Conservation (phyloP, 345 rosid species). For the Linum usitatissimum region DNA sequence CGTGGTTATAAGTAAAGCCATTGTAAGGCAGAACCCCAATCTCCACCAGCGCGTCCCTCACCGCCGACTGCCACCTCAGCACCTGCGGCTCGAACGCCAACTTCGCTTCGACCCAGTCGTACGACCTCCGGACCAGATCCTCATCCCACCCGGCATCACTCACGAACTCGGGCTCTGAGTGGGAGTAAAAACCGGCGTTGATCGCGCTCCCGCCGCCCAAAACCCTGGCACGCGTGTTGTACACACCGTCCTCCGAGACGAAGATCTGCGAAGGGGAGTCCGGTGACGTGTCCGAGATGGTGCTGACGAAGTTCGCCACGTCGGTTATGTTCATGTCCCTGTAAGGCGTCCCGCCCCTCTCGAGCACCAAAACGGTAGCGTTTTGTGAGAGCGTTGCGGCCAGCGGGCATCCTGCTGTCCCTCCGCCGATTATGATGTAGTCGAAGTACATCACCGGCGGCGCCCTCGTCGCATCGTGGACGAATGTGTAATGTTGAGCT, state of each 20-base stretch:
- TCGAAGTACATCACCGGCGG: conserved; percentile 38
- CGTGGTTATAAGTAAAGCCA: conserved; percentile 62
- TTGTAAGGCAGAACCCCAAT: conserved; percentile 55
- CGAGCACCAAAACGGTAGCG: conserved; percentile 57
- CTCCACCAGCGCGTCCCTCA: conserved; percentile 57
- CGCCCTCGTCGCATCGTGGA: conserved; percentile 49
- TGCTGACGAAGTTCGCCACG: conserved; percentile 28
- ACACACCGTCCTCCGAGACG: conserved; percentile 67
- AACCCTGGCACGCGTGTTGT: conserved; percentile 65
- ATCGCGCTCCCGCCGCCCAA: conserved; percentile 79
- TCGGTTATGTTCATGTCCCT: conserved; percentile 33
- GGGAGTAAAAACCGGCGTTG: conserved; percentile 74
- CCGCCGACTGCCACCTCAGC: conserved; percentile 64
- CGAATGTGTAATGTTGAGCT: conserved; percentile 49
- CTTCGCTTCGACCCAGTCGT: conserved; percentile 70
- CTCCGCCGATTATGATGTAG: conserved; percentile 78
- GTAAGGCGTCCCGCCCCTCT: conserved; percentile 76
- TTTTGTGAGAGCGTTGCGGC: conserved; percentile 64
- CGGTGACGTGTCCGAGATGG: conserved; percentile 36
- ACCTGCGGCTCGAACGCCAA: conserved; percentile 41
- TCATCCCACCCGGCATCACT: conserved; percentile 37
- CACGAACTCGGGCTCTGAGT: conserved; percentile 36
- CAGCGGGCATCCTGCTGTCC: conserved; percentile 73
- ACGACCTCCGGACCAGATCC: conserved; percentile 39
- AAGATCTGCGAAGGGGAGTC: conserved; percentile 54